Base-by-base conservation (phyloP, 2,329 filamentous ascomycete genomes). In the Fusarium floridanum region DNA sequence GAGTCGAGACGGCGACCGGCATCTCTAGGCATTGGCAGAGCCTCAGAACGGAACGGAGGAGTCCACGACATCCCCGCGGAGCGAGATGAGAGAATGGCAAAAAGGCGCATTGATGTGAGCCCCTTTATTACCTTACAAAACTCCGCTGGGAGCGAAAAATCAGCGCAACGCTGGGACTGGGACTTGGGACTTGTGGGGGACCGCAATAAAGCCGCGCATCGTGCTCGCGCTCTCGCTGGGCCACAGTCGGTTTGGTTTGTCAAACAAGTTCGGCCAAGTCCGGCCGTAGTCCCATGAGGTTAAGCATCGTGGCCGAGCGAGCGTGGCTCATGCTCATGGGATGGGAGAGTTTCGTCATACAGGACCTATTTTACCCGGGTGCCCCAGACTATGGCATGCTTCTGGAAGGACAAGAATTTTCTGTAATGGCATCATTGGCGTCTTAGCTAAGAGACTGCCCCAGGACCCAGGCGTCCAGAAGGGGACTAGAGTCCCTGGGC, bases 371-470 rank as follows among this genome's bases (percentile, higher is more conserved):
- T 68, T 68, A 39, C 64, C 68, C 64, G 16, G 61, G 61, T 62
- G 64, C 72, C 68, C 76, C 72, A 71, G 71, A 76, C 57, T 68
- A 69, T 72, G 60, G 66, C 69, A 77, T 76, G 72, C 78, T 81
- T 81, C 80, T 81, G 75, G 80, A 81, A 81, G 78, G 68, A 67
- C 61, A 68, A 75, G 71, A 75, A 67, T 76, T 77, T 79, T 80
- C 67, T 73, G 56, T 59, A 16, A 76, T 77, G 75, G 72, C 76
- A 77, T 75, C 68, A 76, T 73, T 62, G 68, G 69, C 68, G 48
- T 57, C 61, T 70, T 70, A 37, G 66, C 57, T 59, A 61, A 67
- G 34, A 64, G 48, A 61, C 53, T 67, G 53, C 64, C 73, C 64
- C 70, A 65, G 66, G 36, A 41, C 70, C 53, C 60, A 53, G 53